Evolutionary conservation across 169 alveolate species (phyloP), one percentile per base, ranked within the genome.

Genomic region (Plasmodium sp.): DNA sequence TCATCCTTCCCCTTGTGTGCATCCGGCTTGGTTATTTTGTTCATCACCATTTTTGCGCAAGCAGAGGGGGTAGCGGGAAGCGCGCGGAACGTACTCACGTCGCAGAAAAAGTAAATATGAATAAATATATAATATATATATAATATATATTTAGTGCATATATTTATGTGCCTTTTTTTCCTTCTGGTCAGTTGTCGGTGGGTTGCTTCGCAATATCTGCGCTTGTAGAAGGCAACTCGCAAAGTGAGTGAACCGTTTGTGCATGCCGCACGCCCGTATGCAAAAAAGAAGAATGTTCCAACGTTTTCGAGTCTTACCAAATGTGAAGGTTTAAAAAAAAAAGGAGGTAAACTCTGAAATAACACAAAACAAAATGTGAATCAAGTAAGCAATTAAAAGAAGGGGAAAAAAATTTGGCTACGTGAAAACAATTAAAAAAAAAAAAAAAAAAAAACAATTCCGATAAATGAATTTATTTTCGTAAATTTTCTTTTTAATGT

Each of bases 21-120:
- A n/a, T 84, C 80, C 12, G 77, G 16, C 43, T 82, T 58, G 1
- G 33, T 54, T 41, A 51, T 45, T 2, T 84, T 41, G 33, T 72
- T 43, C 72, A 7, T 84, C 31, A 84, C 83, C 83, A 71, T 82
- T 82, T 82, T 82, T 43, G 41, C 22, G 58, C 31, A 80, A 80
- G 45, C 36, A 14, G 56, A 45, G n/a, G 74, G 7, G 51, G n/a
- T 2, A 39, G 18, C 33, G 22, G n/a, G n/a, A 31, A 12, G 41
- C 18, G 22, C 22, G 9, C 2, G 7, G 9, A 51, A 51, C 4
- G 62, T 16, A 51, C 22, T 5, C 62, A 51, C 62, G 62, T 16
- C 27, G 62, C 62, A 51, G 12, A 51, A 12, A 3, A 51, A 51
- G 14, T 1, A 77, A 34, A 77, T 34, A 12, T 77, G 31, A 27